phyloP scores from a whole-genome alignment of 352 stramenopile genomes.

The Globisporangium spinosum region DNA sequence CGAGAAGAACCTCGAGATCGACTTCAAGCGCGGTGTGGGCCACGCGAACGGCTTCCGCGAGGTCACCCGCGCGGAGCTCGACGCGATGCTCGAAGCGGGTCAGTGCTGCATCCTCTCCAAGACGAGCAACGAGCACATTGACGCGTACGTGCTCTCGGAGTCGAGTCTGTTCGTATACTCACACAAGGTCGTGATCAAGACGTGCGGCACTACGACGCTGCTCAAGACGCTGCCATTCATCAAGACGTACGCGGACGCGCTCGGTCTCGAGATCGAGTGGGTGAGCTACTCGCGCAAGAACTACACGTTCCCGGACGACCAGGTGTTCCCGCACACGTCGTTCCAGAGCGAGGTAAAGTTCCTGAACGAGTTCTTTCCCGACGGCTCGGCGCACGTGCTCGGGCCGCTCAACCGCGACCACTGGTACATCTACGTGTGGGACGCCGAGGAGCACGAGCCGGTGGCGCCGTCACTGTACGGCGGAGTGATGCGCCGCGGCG shows the following conservation, averaged over 20 bases:
- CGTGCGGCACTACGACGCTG: slow-evolving; percentile 98
- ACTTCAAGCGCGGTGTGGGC: slow-evolving; percentile 83
- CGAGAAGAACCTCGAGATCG: slow-evolving; percentile 96
- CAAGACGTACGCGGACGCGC: slow-evolving; percentile 68
- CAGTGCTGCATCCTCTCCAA: slow-evolving; percentile 97
- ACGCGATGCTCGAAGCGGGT: slow-evolving; percentile 93
- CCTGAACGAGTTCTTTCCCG: slow-evolving; percentile 87
- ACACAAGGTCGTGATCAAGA: slow-evolving; percentile 99
- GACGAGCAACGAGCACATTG: slow-evolving; percentile 95
- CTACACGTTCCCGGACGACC: slow-evolving; percentile 97
- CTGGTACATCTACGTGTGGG: slow-evolving; percentile 98
- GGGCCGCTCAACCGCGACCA: slow-evolving; percentile 97
- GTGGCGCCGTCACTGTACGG: neutral
- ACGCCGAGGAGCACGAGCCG: slow-evolving; percentile 84
- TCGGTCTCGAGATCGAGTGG: slow-evolving; percentile 97
- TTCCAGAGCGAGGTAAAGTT: slow-evolving; percentile 98
- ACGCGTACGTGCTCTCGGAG: slow-evolving; percentile 94
- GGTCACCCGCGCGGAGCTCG: slow-evolving; percentile 85
- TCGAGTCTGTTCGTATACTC: slow-evolving; percentile 99
- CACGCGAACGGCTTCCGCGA: slow-evolving; percentile 87
- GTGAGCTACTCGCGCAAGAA: slow-evolving; percentile 99
- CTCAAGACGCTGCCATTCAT: slow-evolving; percentile 90
- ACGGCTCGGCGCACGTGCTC: slow-evolving; percentile 82
- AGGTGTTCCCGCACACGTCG: slow-evolving; percentile 95
- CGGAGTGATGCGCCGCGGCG: neutral